A percentile compares a stretch with the other conserved stretches of the same genome.
Evolutionary conservation across 306 rosid genomes (phyloP).

Genomic region (Canavalia ensiformis): DNA sequence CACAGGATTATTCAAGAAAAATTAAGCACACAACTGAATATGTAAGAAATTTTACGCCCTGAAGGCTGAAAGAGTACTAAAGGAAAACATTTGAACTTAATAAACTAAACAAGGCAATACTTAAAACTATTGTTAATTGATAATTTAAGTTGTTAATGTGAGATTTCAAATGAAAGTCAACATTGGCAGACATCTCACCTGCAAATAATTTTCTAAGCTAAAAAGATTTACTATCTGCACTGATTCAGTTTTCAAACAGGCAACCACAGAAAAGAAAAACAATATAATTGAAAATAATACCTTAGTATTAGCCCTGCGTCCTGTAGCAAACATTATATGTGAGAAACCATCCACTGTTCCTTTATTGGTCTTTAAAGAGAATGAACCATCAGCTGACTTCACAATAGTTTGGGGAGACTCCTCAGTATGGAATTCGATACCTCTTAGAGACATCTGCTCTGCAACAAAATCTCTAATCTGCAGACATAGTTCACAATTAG

Average conservation of each 20-base stretch:
- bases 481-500: slow-evolving; percentile 51
- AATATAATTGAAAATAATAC: slow-evolving; percentile 52
- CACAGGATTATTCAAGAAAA: slow-evolving; percentile 23
- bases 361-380: slow-evolving; percentile 89
- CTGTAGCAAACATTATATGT: slow-evolving; percentile 96
- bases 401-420: slow-evolving; percentile 82
- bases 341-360: slow-evolving; percentile 90
- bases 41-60: slow-evolving; percentile 12
- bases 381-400: slow-evolving; percentile 81
- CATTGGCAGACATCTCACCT: neutral
- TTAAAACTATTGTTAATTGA: slow-evolving; percentile 1
- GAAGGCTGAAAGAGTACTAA: slow-evolving; percentile 10
- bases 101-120: neutral
- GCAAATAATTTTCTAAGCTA: slow-evolving; percentile 23
- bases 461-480: slow-evolving; percentile 87
- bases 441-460: slow-evolving; percentile 91
- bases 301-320: slow-evolving; percentile 93
- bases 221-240: neutral
- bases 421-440: slow-evolving; percentile 85
- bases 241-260: slow-evolving; percentile 9
- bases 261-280: neutral
- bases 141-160: neutral
- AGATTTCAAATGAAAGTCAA: slow-evolving; percentile 21
- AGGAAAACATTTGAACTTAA: slow-evolving; percentile 15
- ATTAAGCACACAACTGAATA: slow-evolving; percentile 27